A percentile compares a stretch with the other conserved stretches of the same genome.
phyloP scores from a whole-genome alignment of 768 basidiomycete genomes.

The Suillus fuscotomentosus region DNA sequence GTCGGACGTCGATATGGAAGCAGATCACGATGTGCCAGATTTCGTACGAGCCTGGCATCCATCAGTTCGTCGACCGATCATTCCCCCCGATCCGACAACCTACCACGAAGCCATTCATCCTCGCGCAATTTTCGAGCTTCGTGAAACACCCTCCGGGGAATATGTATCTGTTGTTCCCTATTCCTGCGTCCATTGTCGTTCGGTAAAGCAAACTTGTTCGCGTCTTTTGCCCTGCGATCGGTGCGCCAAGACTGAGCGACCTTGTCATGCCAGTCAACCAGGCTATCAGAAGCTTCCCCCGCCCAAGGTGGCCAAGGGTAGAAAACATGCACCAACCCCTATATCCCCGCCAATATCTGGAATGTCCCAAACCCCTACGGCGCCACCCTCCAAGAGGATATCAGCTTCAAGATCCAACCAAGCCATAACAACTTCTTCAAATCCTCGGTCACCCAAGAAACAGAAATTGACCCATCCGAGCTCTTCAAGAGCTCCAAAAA shows the following conservation, averaged over 20 bases:
- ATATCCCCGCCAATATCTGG: not conserved
- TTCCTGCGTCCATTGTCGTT: constrained; percentile 17
- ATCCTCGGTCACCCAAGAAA: not conserved
- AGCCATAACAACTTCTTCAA: not conserved
- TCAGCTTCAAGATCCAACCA: not conserved
- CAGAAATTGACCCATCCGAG: not conserved
- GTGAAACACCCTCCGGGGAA: constrained; percentile 7
- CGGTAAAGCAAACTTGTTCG: constrained; percentile 18
- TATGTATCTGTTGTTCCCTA: constrained; percentile 23
- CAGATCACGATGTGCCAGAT: not conserved
- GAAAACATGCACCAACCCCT: not conserved
- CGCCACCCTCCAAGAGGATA: not conserved
- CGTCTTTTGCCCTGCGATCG: constrained; percentile 26
- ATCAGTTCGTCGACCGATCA: constrained; percentile 27
- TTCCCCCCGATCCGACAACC: constrained; percentile 10
- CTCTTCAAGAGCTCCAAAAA: not conserved
- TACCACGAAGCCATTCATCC: constrained; percentile 23
- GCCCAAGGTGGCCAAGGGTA: constrained; percentile 14
- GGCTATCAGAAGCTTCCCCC: constrained; percentile 25
- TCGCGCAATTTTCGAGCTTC: constrained; percentile 26
- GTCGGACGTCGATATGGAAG: constrained; percentile 2
- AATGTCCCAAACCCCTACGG: not conserved
- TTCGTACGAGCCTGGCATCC: constrained; percentile 21
- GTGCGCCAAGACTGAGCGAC: constrained; percentile 11
- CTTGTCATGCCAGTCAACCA: constrained; percentile 3